Base-by-base conservation (phyloP, 2,329 filamentous ascomycete genomes). In the Botrytis hyacinthi region DNA sequence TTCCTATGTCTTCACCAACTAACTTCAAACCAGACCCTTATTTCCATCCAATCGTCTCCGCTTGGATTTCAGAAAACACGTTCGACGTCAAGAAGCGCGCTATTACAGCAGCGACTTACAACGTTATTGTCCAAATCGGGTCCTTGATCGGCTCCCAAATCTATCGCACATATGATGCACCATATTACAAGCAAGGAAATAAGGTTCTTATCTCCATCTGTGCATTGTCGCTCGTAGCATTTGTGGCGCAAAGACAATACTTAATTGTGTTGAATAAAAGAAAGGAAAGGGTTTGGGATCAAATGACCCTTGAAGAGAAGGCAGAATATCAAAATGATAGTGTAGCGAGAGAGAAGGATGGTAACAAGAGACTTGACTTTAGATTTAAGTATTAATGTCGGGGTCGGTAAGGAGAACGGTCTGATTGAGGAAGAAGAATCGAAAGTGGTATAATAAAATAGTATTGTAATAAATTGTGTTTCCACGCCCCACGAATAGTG, bases 21-120 rank as follows among this genome's bases (percentile, higher is more conserved):
- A 35, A 44, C 22, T n/a, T 54, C 1, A 32, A 37, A 22, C 18
- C 22, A 70, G 68, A 72, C 26, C 35, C 61, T 3, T 73, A 70
- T 35, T 69, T 42, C 44, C 85, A 87, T 73, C 83, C 85, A 0
- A 85, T 87, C 51, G 84, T 85, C 73, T 84, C 85, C 8, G 83
- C 79, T 29, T 86, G 84, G 84, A 84, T 83, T 76, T 84, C 83
- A 4, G 83, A 87, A 70, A 92, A 91, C 77, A 86, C 88, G 6
- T 89, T 90, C 75, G 85, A 86, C 2, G 89, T 92, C 18, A 84
- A 89, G 18, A 88, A 87, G 14, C 83, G 90, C 12, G 88, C 90
- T 1, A 88, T 92, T 1, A 87, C 87, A 0, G 87, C 88, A 0
- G 89, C 88, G 0, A 80, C 89, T 29, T 92, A 91, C 80, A 91